Percentiles rank a stretch among this genome's conserved stretches.
Evolutionary conservation across 495 filamentous ascomycete genomes (phyloP).

Genomic region (Tuber indicum): DNA sequence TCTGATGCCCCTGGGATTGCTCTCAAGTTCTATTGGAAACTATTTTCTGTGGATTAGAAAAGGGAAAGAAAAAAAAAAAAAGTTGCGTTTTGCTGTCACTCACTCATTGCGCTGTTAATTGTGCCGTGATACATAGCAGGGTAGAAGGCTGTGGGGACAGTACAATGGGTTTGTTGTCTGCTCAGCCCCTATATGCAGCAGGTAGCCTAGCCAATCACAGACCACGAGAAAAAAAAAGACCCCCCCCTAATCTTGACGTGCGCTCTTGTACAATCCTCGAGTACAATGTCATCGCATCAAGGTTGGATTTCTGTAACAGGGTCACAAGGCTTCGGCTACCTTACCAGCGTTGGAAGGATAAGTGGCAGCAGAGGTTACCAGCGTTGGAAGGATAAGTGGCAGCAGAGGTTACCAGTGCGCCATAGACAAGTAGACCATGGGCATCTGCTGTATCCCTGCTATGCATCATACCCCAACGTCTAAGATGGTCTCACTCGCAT

Average conservation of each 20-base stretch:
- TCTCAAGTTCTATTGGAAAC: neutral
- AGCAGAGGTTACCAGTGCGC: neutral
- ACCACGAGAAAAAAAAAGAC: neutral
- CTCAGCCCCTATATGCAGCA: neutral
- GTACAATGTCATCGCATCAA: neutral
- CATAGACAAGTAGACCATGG: neutral
- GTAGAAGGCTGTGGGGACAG: neutral
- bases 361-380: neutral
- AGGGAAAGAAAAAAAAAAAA: neutral
- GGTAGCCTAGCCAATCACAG: neutral
- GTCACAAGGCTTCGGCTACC: neutral
- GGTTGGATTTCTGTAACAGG: neutral
- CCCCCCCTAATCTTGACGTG: neutral
- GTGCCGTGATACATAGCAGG: too few relatives aligned
- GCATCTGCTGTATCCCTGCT: neutral
- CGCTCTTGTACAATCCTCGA: neutral
- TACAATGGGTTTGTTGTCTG: neutral
- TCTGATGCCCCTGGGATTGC: neutral
- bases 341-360: neutral
- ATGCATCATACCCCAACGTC: neutral
- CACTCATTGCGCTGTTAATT: too few relatives aligned
- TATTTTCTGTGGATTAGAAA: neutral
- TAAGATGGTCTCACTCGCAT: neutral
- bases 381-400: too few relatives aligned
- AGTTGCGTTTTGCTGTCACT: neutral